Percentiles rank a stretch among this genome's conserved stretches.
Evolutionary conservation across 345 rosid genomes (phyloP).

Genomic region (Gynandropsis gynandra): DNA sequence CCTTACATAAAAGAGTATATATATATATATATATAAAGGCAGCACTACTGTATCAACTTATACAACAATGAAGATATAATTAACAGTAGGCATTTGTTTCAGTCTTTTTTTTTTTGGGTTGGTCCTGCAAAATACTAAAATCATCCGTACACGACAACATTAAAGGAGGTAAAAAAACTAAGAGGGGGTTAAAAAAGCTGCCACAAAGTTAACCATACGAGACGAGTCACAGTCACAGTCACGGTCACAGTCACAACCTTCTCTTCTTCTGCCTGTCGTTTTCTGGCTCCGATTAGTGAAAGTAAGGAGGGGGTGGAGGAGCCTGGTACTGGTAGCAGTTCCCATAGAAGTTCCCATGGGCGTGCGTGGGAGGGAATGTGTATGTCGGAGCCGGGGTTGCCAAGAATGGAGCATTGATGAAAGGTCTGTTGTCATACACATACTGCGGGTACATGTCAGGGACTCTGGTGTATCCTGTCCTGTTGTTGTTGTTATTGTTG

Average conservation of each 20-base stretch:
- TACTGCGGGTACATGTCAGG: constrained; percentile 73
- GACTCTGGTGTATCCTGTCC: constrained; percentile 58
- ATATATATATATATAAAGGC: no score
- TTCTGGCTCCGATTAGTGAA: constrained; percentile 61
- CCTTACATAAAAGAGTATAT: no score
- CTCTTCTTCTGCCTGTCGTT: constrained; percentile 18
- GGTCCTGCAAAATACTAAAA: constrained; percentile 45
- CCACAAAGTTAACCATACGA: constrained; percentile 29
- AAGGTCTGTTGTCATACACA: constrained; percentile 73
- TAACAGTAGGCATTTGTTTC: constrained; percentile 28
- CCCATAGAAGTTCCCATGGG: constrained; percentile 83
- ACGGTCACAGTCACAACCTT: constrained; percentile 43
- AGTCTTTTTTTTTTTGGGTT: constrained; percentile 25
- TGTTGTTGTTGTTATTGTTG: constrained; percentile 27
- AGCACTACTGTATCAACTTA: constrained; percentile 30
- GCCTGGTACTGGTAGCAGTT: constrained; percentile 91
- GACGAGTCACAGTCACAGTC: constrained; percentile 50
- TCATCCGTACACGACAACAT: constrained; percentile 56
- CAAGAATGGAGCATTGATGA: constrained; percentile 42
- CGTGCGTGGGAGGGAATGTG: constrained; percentile 57
- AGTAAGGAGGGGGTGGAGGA: constrained; percentile 43
- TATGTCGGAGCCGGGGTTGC: constrained; percentile 62
- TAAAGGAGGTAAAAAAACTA: constrained; percentile 14
- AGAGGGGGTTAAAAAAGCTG: constrained; percentile 25
- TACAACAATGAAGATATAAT: constrained; percentile 42